Conservation (phyloP, 305 asterid genomes). For the Salvia sclarea region DNA sequence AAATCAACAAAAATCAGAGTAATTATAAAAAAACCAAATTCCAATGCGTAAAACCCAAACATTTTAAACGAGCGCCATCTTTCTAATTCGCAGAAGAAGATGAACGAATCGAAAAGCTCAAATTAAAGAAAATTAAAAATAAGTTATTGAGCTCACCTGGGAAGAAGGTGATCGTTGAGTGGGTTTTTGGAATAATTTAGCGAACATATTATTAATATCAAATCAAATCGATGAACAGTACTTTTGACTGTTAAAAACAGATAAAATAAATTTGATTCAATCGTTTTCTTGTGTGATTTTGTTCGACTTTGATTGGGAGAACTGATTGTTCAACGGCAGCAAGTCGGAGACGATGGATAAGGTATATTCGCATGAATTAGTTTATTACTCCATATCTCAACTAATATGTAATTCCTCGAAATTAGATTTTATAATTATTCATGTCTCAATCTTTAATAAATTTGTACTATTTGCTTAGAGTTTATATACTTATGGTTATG, state of each 20-base stretch:
- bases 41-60: background rate
- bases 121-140: background rate
- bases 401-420: too few relatives aligned
- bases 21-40: too few relatives aligned
- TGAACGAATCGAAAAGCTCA: background rate
- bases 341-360: background rate
- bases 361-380: background rate
- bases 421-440: too few relatives aligned
- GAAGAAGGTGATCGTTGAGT: slow-evolving; percentile 35
- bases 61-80: background rate
- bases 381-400: too few relatives aligned
- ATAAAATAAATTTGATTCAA: background rate
- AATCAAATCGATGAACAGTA: slow-evolving; percentile 30
- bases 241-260: background rate
- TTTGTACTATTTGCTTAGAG: too few relatives aligned
- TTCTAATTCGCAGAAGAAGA: background rate
- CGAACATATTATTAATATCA: slow-evolving; percentile 47
- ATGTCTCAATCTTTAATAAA: too few relatives aligned
- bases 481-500: too few relatives aligned
- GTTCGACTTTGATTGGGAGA: background rate
- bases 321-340: slow-evolving; percentile 9
- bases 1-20: background rate
- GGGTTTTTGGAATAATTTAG: slow-evolving; percentile 54
- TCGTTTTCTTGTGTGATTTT: background rate
- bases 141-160: slow-evolving; percentile 47